Evolutionary conservation across 345 rosid species (phyloP).

Genomic region (Streptanthus diversifolius): DNA sequence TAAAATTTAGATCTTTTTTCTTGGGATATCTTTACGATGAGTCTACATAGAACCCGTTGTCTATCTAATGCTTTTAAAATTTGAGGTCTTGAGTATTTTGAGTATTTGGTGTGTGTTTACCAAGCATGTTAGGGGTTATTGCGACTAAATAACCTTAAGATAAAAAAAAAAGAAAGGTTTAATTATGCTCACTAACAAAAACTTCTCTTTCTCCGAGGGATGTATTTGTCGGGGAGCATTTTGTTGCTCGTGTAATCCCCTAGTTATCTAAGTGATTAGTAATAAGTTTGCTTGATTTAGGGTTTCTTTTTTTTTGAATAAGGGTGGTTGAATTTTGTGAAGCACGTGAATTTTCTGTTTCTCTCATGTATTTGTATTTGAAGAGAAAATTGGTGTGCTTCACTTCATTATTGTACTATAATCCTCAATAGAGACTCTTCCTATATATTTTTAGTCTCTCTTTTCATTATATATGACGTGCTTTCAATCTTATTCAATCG

Average conservation of each 20-base stretch:
- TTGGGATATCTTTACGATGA: background rate
- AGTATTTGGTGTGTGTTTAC: slow-evolving; percentile 24
- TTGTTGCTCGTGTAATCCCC: slow-evolving; percentile 25
- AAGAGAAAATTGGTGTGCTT: slow-evolving; percentile 36
- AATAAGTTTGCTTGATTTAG: slow-evolving; percentile 17
- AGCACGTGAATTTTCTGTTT: slow-evolving; percentile 39
- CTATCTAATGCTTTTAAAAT: background rate
- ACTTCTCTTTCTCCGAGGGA: slow-evolving; percentile 30
- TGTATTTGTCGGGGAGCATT: slow-evolving; percentile 37
- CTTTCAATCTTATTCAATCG: background rate
- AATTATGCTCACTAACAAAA: slow-evolving; percentile 36
- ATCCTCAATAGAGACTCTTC: slow-evolving; percentile 23
- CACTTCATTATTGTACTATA: slow-evolving; percentile 28
- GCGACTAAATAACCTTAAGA: slow-evolving; percentile 3
- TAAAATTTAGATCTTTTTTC: slow-evolving; percentile 27
- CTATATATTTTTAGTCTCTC: background rate
- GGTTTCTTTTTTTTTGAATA: background rate
- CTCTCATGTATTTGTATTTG: slow-evolving; percentile 29
- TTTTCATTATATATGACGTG: background rate
- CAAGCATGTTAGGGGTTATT: background rate
- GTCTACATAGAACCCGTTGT: slow-evolving; percentile 9
- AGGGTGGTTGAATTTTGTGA: slow-evolving; percentile 25
- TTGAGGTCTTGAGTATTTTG: background rate
- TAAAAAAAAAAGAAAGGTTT: background rate
- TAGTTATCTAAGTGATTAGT: slow-evolving; percentile 18